Evolutionary conservation across 805 yeast genomes (phyloP).

Genomic region (Dipodascus albidus): DNA sequence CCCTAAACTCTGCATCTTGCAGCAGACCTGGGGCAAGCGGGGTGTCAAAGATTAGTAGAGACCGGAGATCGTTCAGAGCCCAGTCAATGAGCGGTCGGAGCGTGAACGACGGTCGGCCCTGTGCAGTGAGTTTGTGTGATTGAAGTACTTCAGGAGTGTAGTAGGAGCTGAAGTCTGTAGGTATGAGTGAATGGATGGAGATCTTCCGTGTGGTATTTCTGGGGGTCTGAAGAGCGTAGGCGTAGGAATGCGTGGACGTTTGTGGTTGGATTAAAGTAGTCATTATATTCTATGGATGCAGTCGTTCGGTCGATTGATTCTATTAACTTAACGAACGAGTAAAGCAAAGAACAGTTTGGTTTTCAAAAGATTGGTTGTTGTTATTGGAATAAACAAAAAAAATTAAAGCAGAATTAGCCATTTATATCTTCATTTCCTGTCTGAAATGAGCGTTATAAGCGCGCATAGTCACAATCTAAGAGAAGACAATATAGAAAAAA

Average conservation of each 20-base stretch:
- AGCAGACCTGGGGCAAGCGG: conserved; percentile 5
- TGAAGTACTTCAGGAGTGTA: conserved; percentile 44
- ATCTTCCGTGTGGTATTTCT: background rate
- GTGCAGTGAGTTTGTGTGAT: conserved; percentile 30
- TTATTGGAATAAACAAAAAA: background rate
- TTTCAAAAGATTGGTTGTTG: too few relatives aligned
- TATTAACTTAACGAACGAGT: too few relatives aligned
- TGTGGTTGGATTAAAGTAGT: background rate
- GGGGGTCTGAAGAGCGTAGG: background rate
- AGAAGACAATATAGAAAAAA: too few relatives aligned
- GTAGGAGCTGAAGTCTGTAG: conserved; percentile 40
- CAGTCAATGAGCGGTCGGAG: conserved; percentile 54
- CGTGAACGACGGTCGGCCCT: conserved; percentile 37
- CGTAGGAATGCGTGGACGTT: background rate
- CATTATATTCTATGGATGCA: too few relatives aligned
- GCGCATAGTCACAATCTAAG: too few relatives aligned
- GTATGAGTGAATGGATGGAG: conserved; percentile 39
- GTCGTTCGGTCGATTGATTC: too few relatives aligned
- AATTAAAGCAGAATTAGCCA: too few relatives aligned
- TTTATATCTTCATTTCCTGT: too few relatives aligned
- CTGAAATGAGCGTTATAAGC: too few relatives aligned
- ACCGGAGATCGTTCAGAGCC: conserved; percentile 45
- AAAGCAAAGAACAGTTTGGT: background rate
- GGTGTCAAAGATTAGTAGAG: background rate
- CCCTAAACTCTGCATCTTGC: conserved; percentile 2